Conservation (phyloP, 2,329 filamentous ascomycete genomes). For the Botryotinia narcissicola region DNA sequence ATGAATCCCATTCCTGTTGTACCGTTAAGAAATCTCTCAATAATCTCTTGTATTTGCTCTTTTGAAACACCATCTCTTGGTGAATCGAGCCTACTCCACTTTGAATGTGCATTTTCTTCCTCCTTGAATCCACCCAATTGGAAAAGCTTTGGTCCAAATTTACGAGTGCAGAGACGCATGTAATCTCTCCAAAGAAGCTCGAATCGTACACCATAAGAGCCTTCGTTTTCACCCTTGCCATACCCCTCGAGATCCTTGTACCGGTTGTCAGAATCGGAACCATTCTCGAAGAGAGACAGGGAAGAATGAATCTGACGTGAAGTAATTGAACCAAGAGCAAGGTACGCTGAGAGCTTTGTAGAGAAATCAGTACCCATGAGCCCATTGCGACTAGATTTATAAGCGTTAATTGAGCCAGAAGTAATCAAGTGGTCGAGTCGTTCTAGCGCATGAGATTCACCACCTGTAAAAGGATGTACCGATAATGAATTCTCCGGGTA, state of each 20-base stretch:
- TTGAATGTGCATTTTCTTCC: constrained; percentile 38
- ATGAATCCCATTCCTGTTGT: constrained; percentile 74
- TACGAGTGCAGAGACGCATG: constrained; percentile 71
- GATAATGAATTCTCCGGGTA: constrained; percentile 54
- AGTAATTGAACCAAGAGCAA: constrained; percentile 70
- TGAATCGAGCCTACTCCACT: constrained; percentile 25
- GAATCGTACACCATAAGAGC: constrained; percentile 66
- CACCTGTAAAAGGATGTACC: constrained; percentile 66
- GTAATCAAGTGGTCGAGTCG: constrained; percentile 61
- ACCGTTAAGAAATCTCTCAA: constrained; percentile 63
- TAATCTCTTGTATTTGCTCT: constrained; percentile 46
- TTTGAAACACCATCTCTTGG: constrained; percentile 35
- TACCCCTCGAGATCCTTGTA: constrained; percentile 46
- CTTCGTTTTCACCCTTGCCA: constrained; percentile 68
- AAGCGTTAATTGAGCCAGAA: constrained; percentile 58
- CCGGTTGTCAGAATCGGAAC: constrained; percentile 38
- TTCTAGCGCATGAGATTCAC: constrained; percentile 58
- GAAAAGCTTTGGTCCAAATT: constrained; percentile 66
- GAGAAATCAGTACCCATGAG: constrained; percentile 68
- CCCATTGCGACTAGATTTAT: constrained; percentile 70
- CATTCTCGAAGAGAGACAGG: constrained; percentile 69
- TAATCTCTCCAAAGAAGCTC: constrained; percentile 80
- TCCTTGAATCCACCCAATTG: constrained; percentile 59
- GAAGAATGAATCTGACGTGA: constrained; percentile 68
- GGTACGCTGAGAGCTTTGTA: constrained; percentile 72